phyloP scores from a whole-genome alignment of 306 rosid genomes.

The Vigna reflexopilosa region DNA sequence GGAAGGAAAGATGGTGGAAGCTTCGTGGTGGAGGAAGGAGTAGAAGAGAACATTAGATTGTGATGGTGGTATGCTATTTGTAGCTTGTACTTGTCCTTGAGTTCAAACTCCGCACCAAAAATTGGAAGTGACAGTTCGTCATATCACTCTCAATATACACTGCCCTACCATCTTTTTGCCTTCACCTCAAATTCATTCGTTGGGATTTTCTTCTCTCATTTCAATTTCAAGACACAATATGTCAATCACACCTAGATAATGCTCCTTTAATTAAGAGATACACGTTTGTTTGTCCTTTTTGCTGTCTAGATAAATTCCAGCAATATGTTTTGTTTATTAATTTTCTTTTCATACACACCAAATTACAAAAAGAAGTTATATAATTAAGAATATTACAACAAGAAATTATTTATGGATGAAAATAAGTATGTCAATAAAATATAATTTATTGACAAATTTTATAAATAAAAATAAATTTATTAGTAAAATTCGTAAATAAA shows the following conservation, averaged over 20 bases:
- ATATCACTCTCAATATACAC: constrained; percentile 46
- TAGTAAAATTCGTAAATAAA: no score
- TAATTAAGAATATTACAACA: no score
- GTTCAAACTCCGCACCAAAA: constrained; percentile 31
- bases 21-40: constrained; percentile 46
- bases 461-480: no score
- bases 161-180: constrained; percentile 19
- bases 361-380: no score
- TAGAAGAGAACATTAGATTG: neutral
- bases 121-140: constrained; percentile 33
- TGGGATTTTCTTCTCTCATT: constrained; percentile 5
- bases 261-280: neutral
- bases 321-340: no score
- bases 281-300: constrained; percentile 1
- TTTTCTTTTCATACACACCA: no score
- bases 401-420: no score
- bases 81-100: constrained; percentile 49
- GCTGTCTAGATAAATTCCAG: constrained; percentile 12
- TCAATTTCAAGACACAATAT: constrained; percentile 1
- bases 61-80: constrained; percentile 24
- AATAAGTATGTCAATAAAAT: no score
- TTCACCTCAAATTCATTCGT: constrained; percentile 9
- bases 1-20: constrained; percentile 62
- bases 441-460: no score
- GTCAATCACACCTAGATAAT: neutral